Conservation (phyloP, 768 basidiomycete genomes). For the Galerina sulciceps region DNA sequence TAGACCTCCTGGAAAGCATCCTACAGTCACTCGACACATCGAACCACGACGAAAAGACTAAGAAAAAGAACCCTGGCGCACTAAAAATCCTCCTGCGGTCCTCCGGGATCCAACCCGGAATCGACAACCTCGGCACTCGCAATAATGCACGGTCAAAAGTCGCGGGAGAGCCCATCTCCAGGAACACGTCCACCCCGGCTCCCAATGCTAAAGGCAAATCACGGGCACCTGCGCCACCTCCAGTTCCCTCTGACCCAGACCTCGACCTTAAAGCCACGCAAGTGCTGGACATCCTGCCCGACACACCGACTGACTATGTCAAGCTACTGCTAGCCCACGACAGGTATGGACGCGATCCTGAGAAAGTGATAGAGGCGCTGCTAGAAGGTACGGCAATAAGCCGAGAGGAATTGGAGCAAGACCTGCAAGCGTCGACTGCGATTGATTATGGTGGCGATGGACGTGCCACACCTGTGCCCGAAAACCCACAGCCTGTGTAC, state of each 20-base stretch:
- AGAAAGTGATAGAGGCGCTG: conserved; percentile 71
- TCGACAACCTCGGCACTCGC: conserved; percentile 40
- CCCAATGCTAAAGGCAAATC: conserved; percentile 33
- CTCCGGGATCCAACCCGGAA: conserved; percentile 49
- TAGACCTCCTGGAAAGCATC: conserved; percentile 59
- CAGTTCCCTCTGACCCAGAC: conserved; percentile 37
- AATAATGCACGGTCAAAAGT: not conserved
- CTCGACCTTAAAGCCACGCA: conserved; percentile 66
- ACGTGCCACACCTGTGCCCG: not conserved
- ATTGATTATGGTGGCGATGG: not conserved
- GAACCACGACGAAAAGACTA: conserved; percentile 8
- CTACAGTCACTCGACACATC: conserved; percentile 44
- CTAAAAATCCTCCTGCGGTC: conserved; percentile 69
- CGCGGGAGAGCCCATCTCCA: not conserved
- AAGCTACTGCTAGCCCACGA: conserved; percentile 56
- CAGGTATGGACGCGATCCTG: conserved; percentile 57
- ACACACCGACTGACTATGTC: conserved; percentile 59
- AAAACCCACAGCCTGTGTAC: conserved; percentile 10
- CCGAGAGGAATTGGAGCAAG: conserved; percentile 28
- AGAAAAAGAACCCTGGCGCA: conserved; percentile 51
- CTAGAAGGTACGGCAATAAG: conserved; percentile 72
- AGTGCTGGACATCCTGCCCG: conserved; percentile 78
- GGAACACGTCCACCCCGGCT: not conserved
- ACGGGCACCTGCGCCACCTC: conserved; percentile 32
- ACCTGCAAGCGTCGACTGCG: not conserved